These are phyloP conservation scores for Pelargonium cotyledonis DNA, from an alignment of 441 rosid genomes.

Conservation along the genomic window DNA sequence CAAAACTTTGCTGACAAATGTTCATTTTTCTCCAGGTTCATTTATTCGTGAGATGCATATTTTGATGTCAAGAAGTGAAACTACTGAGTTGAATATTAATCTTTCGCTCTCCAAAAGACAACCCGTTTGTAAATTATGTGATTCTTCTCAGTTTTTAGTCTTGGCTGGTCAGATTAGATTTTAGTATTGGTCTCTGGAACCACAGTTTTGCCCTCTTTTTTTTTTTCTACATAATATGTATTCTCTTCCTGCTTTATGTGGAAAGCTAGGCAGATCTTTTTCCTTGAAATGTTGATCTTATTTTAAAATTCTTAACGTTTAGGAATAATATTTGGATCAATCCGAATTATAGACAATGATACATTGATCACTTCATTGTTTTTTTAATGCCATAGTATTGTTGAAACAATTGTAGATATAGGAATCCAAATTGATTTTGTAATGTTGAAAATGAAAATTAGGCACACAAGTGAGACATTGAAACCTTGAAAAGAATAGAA, in stretches of 20 bases:
- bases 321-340: conserved; percentile 23
- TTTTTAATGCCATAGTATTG: neutral
- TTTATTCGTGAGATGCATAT: neutral
- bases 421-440: too few species aligned
- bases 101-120: neutral
- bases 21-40: neutral
- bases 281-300: neutral
- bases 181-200: neutral
- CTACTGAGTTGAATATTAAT: neutral
- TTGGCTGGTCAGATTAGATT: conserved; percentile 7
- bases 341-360: neutral
- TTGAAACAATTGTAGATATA: too few species aligned
- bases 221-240: neutral
- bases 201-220: neutral
- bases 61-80: neutral
- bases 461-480: too few species aligned
- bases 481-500: too few species aligned
- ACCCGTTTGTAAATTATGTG: conserved; percentile 25
- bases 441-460: too few species aligned
- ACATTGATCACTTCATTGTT: neutral
- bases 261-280: conserved; percentile 13
- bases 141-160: conserved; percentile 22
- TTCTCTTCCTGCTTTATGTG: conserved; percentile 11
- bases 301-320: neutral
- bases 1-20: neutral